These are phyloP conservation scores for Spergularia bocconei DNA, from an alignment of 148 eudicot species.

Conservation along the genomic window DNA sequence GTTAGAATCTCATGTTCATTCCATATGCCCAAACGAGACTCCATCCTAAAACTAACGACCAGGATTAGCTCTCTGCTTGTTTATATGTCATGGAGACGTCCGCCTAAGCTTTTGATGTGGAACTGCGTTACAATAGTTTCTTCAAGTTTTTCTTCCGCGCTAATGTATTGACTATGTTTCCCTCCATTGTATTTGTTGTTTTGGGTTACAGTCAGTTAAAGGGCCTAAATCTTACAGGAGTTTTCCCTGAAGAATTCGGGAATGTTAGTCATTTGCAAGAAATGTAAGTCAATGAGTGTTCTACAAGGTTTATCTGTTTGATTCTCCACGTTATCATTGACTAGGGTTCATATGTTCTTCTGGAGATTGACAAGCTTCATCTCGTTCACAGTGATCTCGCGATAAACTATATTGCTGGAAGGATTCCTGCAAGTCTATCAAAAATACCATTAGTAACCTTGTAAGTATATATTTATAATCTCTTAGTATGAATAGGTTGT, in stretches of 20 bases:
- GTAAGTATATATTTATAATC: constrained; percentile 36
- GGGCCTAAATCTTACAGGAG: constrained; percentile 72
- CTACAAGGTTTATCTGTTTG: neutral
- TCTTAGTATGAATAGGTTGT: neutral
- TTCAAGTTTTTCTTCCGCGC: too few species aligned
- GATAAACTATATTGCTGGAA: constrained; percentile 64
- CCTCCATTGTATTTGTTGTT: neutral
- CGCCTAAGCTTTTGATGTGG: too few species aligned
- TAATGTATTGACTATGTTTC: neutral
- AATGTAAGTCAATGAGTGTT: constrained; percentile 46
- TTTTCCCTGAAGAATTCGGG: constrained; percentile 54
- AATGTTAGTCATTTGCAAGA: constrained; percentile 45
- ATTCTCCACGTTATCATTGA: too few species aligned
- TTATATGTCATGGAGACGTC: too few species aligned
- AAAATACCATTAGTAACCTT: constrained; percentile 47
- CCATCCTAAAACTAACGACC: too few species aligned
- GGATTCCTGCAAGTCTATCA: constrained; percentile 53
- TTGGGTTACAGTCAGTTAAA: constrained; percentile 49
- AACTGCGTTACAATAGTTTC: too few species aligned
- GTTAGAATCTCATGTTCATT: too few species aligned
- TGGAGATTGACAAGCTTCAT: constrained; percentile 8
- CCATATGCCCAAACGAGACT: too few species aligned
- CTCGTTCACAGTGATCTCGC: constrained; percentile 52
- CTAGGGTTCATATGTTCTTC: too few species aligned
- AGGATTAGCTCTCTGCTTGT: too few species aligned